A percentile compares a stretch with the other conserved stretches of the same genome.
Conservation (phyloP, 108 stramenopile genomes). For the Mediolabrus comicus region DNA sequence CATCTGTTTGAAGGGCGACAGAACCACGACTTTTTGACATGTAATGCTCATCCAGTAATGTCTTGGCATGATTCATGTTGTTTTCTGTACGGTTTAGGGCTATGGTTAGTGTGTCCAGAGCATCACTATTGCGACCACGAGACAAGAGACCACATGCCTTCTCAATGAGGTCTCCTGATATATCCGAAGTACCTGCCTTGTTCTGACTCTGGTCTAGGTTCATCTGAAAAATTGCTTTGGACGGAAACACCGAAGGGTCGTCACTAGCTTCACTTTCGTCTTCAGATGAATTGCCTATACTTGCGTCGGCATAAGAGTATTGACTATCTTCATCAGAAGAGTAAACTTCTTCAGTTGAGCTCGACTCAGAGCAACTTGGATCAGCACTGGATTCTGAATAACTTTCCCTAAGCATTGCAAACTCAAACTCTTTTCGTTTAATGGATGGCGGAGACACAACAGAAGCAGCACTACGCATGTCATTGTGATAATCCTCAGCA, state of each 20-base stretch:
- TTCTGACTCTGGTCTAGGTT: constrained; percentile 12
- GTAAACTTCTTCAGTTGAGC: background rate
- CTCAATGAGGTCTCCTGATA: constrained; percentile 26
- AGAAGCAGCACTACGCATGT: background rate
- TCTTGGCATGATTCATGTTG: constrained; percentile 18
- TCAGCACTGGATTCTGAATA: background rate
- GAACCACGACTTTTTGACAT: constrained; percentile 14
- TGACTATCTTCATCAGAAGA: constrained; percentile 1
- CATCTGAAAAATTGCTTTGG: constrained; percentile 40
- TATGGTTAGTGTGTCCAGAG: constrained; percentile 22
- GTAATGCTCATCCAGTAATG: constrained; percentile 26
- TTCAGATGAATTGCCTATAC: background rate
- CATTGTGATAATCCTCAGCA: background rate
- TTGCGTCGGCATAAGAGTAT: background rate
- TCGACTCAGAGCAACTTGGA: background rate
- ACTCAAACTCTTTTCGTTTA: constrained; percentile 24
- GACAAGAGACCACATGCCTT: constrained; percentile 35
- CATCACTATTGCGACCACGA: constrained; percentile 38
- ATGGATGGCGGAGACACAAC: constrained; percentile 33
- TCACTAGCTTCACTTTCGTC: constrained; percentile 35
- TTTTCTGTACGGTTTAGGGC: constrained; percentile 19
- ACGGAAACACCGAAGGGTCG: constrained; percentile 31
- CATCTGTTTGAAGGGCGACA: background rate
- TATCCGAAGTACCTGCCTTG: constrained; percentile 3
- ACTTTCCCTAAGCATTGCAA: constrained; percentile 8